Evolutionary conservation across 2,329 filamentous ascomycete species (phyloP), one percentile per base, ranked within the genome.

Genomic region (Capronia coronata): DNA sequence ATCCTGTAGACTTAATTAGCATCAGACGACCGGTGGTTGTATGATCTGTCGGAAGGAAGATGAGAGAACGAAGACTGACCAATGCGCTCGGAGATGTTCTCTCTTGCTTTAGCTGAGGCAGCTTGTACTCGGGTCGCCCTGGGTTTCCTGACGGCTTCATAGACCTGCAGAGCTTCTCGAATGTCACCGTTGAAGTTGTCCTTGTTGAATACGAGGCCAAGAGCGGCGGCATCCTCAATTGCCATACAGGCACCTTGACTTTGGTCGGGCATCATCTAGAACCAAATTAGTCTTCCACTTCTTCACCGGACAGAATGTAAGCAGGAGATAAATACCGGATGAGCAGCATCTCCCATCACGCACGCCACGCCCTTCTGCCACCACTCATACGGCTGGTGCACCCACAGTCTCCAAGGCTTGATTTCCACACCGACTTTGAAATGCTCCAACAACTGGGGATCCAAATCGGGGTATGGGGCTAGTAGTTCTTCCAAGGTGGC

Each of bases 221-320:
- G 63, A 0, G 78, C 78, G 0, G 77, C 81, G 0, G 79, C 78
- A 52, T 84, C 81, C 62, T 84, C 81, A 38, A 84, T 82, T 0
- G 81, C 80, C 79, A 82, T 82, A 57, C 80, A 83, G 0, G 81
- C 81, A 2, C 82, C 82, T 63, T 86, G 82, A 49, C 77, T 81
- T 62, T 85, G 82, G 60, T 86, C 75, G 1, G 82, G 80, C 76
- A 84, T 79, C 78, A 83, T 83, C 65, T 67, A n/a, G n/a, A 27
- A 6, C n/a, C n/a, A 21, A 6, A 22, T 49, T 14, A 11, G n/a
- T 4, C 19, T 23, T 25, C n/a, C 8, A n/a, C n/a, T n/a, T n/a
- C 8, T 5, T n/a, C 19, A 10, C 48, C 32, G 2, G 16, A 44
- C 37, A 13, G 14, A 6, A 7, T 39, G 37, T 19, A 7, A 8